Evolutionary conservation across 805 yeast genomes (phyloP), one percentile per base, ranked within the genome.

Genomic region (Kurtzmaniella cleridarum): DNA sequence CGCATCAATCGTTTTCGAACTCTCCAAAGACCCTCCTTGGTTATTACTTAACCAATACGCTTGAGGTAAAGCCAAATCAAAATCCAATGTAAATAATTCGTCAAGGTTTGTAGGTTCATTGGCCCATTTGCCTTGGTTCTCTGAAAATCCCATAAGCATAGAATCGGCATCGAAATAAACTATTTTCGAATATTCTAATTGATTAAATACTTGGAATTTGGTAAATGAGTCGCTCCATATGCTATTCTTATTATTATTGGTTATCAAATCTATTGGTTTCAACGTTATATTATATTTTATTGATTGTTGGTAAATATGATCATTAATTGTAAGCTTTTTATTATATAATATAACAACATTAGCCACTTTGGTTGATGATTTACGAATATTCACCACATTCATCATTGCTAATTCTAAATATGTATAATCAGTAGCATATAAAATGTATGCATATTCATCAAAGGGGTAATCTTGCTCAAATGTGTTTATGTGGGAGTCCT

Each of bases 91-190:
- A 38, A 62, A 62, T n/a, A 62, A 43, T 42, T 62, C 67, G 39
- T 62, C 64, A 20, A 60, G 41, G 31, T 66, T 54, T 27, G 23
- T 5, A 5, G 31, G 32, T 15, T 13, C 10, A 20, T 35, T 35
- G 15, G 13, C 15, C 17, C 27, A 27, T 6, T 12, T 5, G 4
- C 5, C 6, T 6, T 38, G 35, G 23, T 11, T 10, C 20, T 32
- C 35, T 12, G 35, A 54, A 8, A 53, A 53, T 28, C 39, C 31
- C 13, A 52, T 44, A 11, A 78, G 47, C 46, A 66, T 55, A 2
- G 80, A 69, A 57, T 80, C 86, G 8, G 79, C 67, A 53, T 81
- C 87, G 48, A 81, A 54, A 51, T 70, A 79, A 11, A 81, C 66
- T 13, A 81, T 51, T 34, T 82, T 55, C 18, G 76, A 75, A 49